Evolutionary conservation across 2,329 filamentous ascomycete species (phyloP), one percentile per base, ranked within the genome.

Genomic region (Sporothrix inflata): DNA sequence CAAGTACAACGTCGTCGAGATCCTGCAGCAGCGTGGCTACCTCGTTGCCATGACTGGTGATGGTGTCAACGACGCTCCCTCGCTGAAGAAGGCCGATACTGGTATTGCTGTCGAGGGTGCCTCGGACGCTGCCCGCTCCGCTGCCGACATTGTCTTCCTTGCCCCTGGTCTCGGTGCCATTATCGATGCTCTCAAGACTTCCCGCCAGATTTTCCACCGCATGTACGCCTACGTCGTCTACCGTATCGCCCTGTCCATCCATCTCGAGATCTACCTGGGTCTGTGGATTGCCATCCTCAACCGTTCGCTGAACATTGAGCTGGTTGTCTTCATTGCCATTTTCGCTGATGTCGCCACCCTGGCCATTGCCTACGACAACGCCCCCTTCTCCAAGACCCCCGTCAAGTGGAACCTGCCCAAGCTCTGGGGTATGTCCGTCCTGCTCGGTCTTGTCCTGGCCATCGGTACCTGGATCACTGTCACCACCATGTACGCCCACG

Each of bases 221-320:
- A 97, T 97, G 94, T 96, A 97, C 84, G 92, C 94, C 73, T 97
- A 97, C 85, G 93, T 97, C 76, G 92, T 97, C 79, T 97, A 97
- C 86, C 93, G 94, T 88, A 97, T 97, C 79, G 94, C 94, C 66
- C 85, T 97, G 79, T 97, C 94, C 19, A 90, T 97, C 76, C 94
- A 97, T 82, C 87, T 97, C 79, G 93, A 96, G 84, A 92, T 97
- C 81, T 97, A 94, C 87, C 88, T 97, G 68, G 94, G 93, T 81
- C 89, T 97, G 73, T 97, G 94, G 93, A 96, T 97, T 78, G 92
- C 92, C 77, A 94, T 95, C 77, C 86, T 95, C 77, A 96, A 97
- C 87, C 86, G 89, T 74, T 92, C 89, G 74, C 87, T 97, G 75
- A 94, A 97, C 85, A 89, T 97, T 76, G 89, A 96, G 81, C 85